Evolutionary conservation across 2,329 filamentous ascomycete genomes (phyloP).

Genomic region (Trichoderma oligosporum): DNA sequence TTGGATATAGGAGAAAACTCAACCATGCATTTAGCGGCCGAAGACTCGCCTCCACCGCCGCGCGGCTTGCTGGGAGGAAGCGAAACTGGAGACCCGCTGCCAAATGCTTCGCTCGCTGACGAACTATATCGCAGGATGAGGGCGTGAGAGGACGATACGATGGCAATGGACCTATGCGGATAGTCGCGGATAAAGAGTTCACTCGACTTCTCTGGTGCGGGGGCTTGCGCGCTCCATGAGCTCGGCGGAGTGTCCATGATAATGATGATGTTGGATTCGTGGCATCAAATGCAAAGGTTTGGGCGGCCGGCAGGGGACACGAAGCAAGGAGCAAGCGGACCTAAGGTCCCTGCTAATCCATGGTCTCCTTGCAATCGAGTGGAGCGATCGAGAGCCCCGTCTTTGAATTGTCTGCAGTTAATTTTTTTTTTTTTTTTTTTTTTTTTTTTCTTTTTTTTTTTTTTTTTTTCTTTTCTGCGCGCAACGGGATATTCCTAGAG

Average conservation of each 20-base stretch:
- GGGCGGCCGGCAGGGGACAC: constrained; percentile 18
- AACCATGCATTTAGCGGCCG: constrained; percentile 72
- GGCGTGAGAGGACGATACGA: constrained; percentile 73
- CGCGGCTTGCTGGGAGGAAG: constrained; percentile 46
- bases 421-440: neutral
- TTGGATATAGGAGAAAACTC: constrained; percentile 68
- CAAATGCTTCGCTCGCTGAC: constrained; percentile 55
- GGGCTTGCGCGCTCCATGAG: constrained; percentile 45
- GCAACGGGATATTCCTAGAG: neutral
- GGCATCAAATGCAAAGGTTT: constrained; percentile 10
- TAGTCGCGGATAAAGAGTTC: constrained; percentile 82
- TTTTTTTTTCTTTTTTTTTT: no score
- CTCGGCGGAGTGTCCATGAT: constrained; percentile 47
- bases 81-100: constrained; percentile 57
- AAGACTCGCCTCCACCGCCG: constrained; percentile 39
- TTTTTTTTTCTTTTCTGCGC: neutral
- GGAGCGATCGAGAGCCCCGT: constrained; percentile 6
- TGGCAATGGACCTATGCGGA: constrained; percentile 81
- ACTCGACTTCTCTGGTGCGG: constrained; percentile 59
- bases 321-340: neutral
- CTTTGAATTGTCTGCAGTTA: neutral
- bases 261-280: constrained; percentile 1
- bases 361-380: constrained; percentile 20
- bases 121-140: constrained; percentile 79
- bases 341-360: constrained; percentile 24